Conservation (phyloP, 345 rosid species). For the Heritiera littoralis region DNA sequence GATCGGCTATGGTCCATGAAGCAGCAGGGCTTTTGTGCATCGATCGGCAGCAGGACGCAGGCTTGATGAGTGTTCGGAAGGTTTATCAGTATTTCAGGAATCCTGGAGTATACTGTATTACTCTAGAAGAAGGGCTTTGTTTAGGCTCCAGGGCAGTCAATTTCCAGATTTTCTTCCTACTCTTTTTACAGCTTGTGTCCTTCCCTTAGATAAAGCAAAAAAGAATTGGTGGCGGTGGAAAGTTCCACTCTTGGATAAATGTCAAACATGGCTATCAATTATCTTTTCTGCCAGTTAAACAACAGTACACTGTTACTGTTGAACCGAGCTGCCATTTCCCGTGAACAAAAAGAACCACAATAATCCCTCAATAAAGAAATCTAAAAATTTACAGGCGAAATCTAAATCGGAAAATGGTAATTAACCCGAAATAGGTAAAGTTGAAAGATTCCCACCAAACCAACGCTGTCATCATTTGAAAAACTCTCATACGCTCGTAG, state of each 20-base stretch:
- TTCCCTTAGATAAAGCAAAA: background rate
- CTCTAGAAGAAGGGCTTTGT: background rate
- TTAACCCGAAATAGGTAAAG: conserved; percentile 2
- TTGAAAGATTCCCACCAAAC: conserved; percentile 14
- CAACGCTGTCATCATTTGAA: background rate
- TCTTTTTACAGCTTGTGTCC: background rate
- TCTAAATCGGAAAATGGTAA: conserved; percentile 7
- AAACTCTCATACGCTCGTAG: background rate
- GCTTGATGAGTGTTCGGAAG: background rate
- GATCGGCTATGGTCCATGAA: too few relatives aligned
- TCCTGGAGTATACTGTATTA: background rate
- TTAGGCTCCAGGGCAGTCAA: background rate
- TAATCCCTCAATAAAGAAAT: background rate
- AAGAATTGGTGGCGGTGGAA: background rate
- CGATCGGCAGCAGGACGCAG: background rate
- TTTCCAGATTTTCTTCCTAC: background rate
- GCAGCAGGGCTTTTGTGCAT: too few relatives aligned
- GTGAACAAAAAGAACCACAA: background rate
- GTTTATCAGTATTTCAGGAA: background rate
- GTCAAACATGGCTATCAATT: background rate
- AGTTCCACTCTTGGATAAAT: background rate
- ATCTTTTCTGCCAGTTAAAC: conserved; percentile 19
- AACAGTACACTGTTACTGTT: conserved; percentile 4
- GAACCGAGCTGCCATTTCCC: background rate
- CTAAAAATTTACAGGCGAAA: too few relatives aligned